Percentiles rank a stretch among this genome's conserved stretches.
Evolutionary conservation across 106 monocot species (phyloP).

Genomic region (Cymbidium sinense): DNA sequence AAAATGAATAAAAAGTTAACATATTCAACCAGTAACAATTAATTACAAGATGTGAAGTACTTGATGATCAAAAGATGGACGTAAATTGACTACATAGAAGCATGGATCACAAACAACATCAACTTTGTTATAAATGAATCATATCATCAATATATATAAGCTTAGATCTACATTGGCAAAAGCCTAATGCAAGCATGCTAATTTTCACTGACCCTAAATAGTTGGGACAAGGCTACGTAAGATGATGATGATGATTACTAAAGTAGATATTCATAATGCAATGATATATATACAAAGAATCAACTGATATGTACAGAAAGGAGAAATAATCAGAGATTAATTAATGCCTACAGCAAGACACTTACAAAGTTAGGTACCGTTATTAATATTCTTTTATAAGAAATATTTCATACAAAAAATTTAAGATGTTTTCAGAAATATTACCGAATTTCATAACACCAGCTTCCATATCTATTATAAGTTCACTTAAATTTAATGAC

Average conservation of each 20-base stretch:
- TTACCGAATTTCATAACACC: not conserved
- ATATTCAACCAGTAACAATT: not conserved
- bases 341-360: not conserved
- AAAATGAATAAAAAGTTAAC: constrained; percentile 1
- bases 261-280: not conserved
- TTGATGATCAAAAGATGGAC: not conserved
- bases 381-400: not conserved
- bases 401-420: not conserved
- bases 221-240: not conserved
- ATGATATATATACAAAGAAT: not conserved
- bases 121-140: not conserved
- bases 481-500: no score
- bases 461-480: not conserved
- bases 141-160: not conserved
- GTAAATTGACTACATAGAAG: not conserved
- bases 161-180: not conserved
- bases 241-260: not conserved
- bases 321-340: not conserved
- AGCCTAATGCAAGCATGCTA: not conserved
- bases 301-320: not conserved
- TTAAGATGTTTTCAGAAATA: not conserved
- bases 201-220: not conserved
- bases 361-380: not conserved
- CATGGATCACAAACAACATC: not conserved
- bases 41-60: not conserved